Evolutionary conservation across 2,329 filamentous ascomycete species (phyloP).

Genomic region (Aspergillus uvarum): DNA sequence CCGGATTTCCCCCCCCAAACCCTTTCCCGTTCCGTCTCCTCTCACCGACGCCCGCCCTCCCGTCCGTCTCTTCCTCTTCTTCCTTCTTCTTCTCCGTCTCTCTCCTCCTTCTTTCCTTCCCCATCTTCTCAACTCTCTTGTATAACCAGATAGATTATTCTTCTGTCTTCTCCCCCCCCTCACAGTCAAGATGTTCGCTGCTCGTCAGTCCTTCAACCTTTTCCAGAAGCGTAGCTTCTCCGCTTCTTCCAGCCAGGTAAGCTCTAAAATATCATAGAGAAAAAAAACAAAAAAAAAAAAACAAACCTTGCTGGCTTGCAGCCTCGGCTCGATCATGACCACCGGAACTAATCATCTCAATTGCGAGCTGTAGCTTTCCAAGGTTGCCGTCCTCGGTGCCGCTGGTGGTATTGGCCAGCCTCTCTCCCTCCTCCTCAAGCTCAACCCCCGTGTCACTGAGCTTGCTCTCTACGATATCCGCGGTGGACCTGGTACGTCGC

Average conservation of each 20-base stretch:
- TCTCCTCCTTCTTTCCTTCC: slow-evolving; percentile 14
- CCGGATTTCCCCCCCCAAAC: slow-evolving; percentile 2
- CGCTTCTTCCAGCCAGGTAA: slow-evolving; percentile 72
- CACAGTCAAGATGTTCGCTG: slow-evolving; percentile 68
- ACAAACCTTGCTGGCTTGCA: slow-evolving; percentile 5
- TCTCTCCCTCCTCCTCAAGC: slow-evolving; percentile 95
- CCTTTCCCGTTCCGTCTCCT: slow-evolving; percentile 21
- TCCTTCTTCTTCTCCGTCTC: slow-evolving; percentile 5
- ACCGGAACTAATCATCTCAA: slow-evolving; percentile 16
- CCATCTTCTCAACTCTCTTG: slow-evolving; percentile 21
- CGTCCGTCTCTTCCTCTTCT: slow-evolving; percentile 6
- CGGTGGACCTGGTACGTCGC: slow-evolving; percentile 76
- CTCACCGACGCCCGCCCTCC: slow-evolving; percentile 18
- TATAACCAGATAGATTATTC: slow-evolving; percentile 13
- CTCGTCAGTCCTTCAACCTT: slow-evolving; percentile 54
- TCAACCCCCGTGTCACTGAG: slow-evolving; percentile 91
- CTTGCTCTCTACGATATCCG: slow-evolving; percentile 98
- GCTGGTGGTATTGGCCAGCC: slow-evolving; percentile 98
- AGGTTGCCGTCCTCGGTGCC: slow-evolving; percentile 96
- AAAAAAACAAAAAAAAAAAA: slow-evolving; percentile 2
- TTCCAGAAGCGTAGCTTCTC: slow-evolving; percentile 79
- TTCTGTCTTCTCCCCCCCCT: slow-evolving; percentile 10
- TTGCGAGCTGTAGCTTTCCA: slow-evolving; percentile 68
- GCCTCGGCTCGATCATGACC: slow-evolving; percentile 11
- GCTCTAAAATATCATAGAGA: neutral